Evolutionary conservation across 108 stramenopile species (phyloP).

Genomic region (Asterionellopsis glacialis): DNA sequence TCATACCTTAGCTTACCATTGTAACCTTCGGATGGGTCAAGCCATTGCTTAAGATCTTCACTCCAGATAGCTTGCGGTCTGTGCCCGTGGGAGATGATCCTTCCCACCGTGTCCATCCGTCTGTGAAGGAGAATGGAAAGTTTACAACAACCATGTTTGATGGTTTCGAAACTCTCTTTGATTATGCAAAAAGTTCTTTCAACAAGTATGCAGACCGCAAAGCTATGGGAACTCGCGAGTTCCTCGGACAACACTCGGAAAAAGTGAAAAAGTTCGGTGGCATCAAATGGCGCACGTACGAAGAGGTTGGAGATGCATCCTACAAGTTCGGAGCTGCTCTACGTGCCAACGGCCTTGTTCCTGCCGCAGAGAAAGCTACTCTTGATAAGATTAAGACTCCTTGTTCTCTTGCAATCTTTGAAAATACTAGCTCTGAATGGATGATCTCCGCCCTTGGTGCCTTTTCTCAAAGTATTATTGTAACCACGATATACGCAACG

Average conservation of each 20-base stretch:
- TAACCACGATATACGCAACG: constrained; percentile 90
- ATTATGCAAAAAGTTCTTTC: constrained; percentile 45
- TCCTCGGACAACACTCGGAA: constrained; percentile 54
- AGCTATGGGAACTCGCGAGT: constrained; percentile 74
- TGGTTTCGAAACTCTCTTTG: constrained; percentile 67
- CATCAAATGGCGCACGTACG: constrained; percentile 56
- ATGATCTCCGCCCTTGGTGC: constrained; percentile 82
- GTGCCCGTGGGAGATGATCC: constrained; percentile 63
- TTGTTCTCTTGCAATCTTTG: constrained; percentile 86
- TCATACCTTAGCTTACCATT: constrained; percentile 44
- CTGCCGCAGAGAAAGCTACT: constrained; percentile 48
- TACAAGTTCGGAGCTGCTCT: constrained; percentile 82
- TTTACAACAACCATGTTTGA: constrained; percentile 39
- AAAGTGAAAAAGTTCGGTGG: constrained; percentile 77
- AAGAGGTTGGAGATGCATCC: constrained; percentile 60
- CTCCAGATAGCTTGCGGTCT: constrained; percentile 48
- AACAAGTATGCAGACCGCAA: constrained; percentile 29
- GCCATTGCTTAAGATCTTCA: constrained; percentile 50
- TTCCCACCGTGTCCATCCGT: constrained; percentile 59
- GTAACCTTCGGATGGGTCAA: constrained; percentile 79
- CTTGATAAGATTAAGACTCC: constrained; percentile 76
- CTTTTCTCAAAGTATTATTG: constrained; percentile 67
- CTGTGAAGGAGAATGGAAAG: constrained; percentile 27
- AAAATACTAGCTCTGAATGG: constrained; percentile 90
- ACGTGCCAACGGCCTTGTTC: constrained; percentile 52